Conservation (phyloP, 2,329 filamentous ascomycete genomes). For the Sporothrix luriei region DNA sequence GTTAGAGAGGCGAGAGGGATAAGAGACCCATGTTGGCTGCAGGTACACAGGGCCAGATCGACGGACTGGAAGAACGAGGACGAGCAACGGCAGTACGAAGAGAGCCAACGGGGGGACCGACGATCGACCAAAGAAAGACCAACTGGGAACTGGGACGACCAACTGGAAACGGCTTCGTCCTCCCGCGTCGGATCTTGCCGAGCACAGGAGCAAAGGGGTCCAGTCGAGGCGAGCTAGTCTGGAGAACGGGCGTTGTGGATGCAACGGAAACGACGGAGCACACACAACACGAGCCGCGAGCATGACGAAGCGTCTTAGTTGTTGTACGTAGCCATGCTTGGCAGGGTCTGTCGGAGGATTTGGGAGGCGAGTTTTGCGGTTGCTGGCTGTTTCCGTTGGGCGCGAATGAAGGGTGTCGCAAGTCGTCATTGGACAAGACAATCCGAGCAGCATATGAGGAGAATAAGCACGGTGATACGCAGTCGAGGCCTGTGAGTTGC, state of each 20-base stretch:
- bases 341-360: background rate
- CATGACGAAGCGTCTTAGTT: background rate
- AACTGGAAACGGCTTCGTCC: slow-evolving; percentile 3
- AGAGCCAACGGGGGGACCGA: background rate
- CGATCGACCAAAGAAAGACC: background rate
- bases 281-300: no score
- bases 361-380: background rate
- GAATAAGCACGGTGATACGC: background rate
- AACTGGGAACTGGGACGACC: background rate
- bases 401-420: slow-evolving; percentile 13
- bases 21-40: slow-evolving; percentile 15
- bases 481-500: background rate
- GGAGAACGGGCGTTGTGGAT: background rate
- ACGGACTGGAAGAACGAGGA: background rate
- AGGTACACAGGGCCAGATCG: slow-evolving; percentile 16
- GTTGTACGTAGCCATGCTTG: background rate
- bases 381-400: background rate
- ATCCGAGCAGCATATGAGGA: background rate
- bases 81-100: no score
- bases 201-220: background rate
- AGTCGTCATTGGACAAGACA: slow-evolving; percentile 13
- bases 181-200: slow-evolving; percentile 19
- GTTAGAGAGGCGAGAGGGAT: background rate
- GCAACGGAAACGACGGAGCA: background rate
- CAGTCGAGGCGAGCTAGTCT: background rate